Conservation (phyloP, 2,329 filamentous ascomycete species). For the Colletotrichum chrysophilum region DNA sequence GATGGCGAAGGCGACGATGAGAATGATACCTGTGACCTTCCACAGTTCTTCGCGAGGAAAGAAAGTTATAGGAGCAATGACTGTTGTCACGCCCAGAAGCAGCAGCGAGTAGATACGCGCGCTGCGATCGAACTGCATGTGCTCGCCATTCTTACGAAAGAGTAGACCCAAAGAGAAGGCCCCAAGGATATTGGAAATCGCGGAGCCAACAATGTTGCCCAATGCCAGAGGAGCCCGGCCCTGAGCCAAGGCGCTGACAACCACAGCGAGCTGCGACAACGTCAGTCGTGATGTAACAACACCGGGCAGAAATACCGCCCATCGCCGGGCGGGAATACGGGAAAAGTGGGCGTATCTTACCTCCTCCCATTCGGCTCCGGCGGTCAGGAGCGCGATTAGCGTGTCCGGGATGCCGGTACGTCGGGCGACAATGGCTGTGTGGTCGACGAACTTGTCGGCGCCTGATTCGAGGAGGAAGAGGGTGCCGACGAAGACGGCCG, state of each 20-base stretch:
- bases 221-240: conserved; percentile 51
- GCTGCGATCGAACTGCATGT: conserved; percentile 47
- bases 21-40: conserved; percentile 37
- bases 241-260: conserved; percentile 51
- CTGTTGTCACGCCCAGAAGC: conserved; percentile 46
- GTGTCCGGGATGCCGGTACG: conserved; percentile 50
- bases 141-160: conserved; percentile 33
- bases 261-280: conserved; percentile 29
- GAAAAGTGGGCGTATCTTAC: conserved; percentile 29
- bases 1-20: conserved; percentile 45
- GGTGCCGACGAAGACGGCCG: conserved; percentile 45
- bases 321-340: not conserved
- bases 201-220: conserved; percentile 60
- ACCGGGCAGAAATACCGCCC: not conserved
- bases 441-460: conserved; percentile 57
- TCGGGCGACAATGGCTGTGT: conserved; percentile 51
- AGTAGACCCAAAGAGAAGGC: conserved; percentile 59
- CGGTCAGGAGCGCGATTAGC: conserved; percentile 55
- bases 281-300: conserved; percentile 28
- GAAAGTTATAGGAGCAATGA: conserved; percentile 36
- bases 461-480: conserved; percentile 57
- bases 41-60: conserved; percentile 23
- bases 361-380: conserved; percentile 62
- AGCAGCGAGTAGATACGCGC: conserved; percentile 51
- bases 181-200: conserved; percentile 60